Base-by-base conservation (phyloP, 148 eudicot genomes). In the Cornus suecica region DNA sequence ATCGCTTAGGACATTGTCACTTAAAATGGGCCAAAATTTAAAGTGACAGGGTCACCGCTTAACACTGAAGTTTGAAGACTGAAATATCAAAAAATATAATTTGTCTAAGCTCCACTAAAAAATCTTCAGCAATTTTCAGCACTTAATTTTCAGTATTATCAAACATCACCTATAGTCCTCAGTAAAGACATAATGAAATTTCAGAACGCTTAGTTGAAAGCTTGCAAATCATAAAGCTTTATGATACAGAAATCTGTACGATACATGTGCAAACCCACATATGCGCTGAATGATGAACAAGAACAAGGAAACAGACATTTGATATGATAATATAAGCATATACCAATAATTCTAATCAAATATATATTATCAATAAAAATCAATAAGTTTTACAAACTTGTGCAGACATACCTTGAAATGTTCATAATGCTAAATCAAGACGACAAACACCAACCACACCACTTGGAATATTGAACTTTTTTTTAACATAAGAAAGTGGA, bases 361-460 rank as follows among this genome's bases (percentile, higher is more conserved):
- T 66, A 34, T 48, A 24, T 15, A n/a, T n/a, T 20, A 78, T 32
- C 28, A 24, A 67, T 27, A 66, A 52, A 58, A 24, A 11, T n/a
- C 62, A 58, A 1, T 16, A 27, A 15, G 3, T 10, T 26, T 61
- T 64, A 58, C 25, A 74, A 60, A 9, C 41, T 29, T 20, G 65
- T 48, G 69, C 65, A 27, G 70, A 20, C 78, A 74, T 83, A 94
- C 98, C 97, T 92, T 92, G 87, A 90, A 94, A 83, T 94, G 92
- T 80, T 90, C 92, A 82, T 87, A 92, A n/a, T 66, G 98, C 98
- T 74, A 90, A 73, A 84, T 92, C 97, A 79, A 94, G 98, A 83
- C 92, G 93, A 75, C 97, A 94, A 52, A 97, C 93, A 83, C 98
- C 98, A 82, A 94, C 98, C 41, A 94, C 87, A 73, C 98, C 98